phyloP scores from a whole-genome alignment of 2,329 filamentous ascomycete genomes.

The Ophiostoma piceae region DNA sequence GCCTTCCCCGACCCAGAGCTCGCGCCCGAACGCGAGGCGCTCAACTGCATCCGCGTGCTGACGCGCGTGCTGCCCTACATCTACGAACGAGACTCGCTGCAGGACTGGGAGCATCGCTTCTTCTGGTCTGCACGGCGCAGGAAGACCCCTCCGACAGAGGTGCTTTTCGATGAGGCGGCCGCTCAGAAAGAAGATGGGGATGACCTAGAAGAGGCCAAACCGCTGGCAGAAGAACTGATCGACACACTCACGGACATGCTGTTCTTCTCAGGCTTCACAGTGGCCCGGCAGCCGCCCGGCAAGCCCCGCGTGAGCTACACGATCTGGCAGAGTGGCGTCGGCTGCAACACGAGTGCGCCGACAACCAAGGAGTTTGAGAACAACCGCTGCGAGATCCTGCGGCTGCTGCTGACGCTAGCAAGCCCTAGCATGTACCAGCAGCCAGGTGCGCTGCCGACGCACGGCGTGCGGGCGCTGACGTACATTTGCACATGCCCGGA shows the following conservation, averaged over 20 bases:
- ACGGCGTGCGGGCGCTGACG: conserved; percentile 77
- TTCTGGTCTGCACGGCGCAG: conserved; percentile 79
- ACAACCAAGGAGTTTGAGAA: conserved; percentile 90
- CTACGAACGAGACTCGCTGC: conserved; percentile 80
- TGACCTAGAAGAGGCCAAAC: conserved; percentile 64
- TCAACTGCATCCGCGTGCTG: conserved; percentile 90
- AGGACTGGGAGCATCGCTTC: conserved; percentile 84
- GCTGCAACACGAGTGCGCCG: conserved; percentile 81
- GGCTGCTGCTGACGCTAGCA: conserved; percentile 76
- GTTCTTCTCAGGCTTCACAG: conserved; percentile 86
- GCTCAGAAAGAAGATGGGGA: conserved; percentile 24
- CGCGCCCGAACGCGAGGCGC: conserved; percentile 77
- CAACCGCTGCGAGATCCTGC: conserved; percentile 84
- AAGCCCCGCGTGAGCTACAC: conserved; percentile 82
- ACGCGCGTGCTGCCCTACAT: conserved; percentile 86
- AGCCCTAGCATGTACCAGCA: conserved; percentile 94
- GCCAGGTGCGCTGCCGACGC: conserved; percentile 69
- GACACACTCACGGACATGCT: conserved; percentile 83
- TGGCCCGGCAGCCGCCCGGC: conserved; percentile 63
- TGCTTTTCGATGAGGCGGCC: conserved; percentile 74
- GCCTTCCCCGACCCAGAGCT: conserved; percentile 84
- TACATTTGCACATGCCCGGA: conserved; percentile 84
- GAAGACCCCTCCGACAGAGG: conserved; percentile 57
- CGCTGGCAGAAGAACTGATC: conserved; percentile 85
- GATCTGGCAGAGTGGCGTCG: conserved; percentile 97